Conservation (phyloP, 2,329 filamentous ascomycete species). For the Trichophyton mentagrophytes region DNA sequence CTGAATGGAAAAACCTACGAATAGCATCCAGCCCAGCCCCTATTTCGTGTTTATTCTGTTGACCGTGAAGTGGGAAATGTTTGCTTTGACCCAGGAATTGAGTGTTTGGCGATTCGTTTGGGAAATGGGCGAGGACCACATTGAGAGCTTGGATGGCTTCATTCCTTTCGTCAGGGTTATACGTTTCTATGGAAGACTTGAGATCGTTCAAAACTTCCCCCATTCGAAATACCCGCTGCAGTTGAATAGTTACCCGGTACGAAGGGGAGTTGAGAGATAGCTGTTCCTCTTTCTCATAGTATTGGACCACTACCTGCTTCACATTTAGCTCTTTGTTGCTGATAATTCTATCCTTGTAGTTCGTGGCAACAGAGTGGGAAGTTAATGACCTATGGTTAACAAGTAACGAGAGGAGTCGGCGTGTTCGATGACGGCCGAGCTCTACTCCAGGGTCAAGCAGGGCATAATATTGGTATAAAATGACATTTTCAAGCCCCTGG, state of each 20-base stretch:
- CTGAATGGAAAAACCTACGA: slow-evolving; percentile 51
- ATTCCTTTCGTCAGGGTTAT: slow-evolving; percentile 29
- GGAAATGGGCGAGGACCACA: slow-evolving; percentile 40
- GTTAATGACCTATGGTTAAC: slow-evolving; percentile 21
- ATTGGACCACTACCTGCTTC: slow-evolving; percentile 22
- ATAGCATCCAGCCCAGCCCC: slow-evolving; percentile 43
- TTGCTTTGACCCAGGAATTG: slow-evolving; percentile 25
- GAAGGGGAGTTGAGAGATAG: slow-evolving; percentile 19
- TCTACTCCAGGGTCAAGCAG: slow-evolving; percentile 19
- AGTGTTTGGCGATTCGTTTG: slow-evolving; percentile 31
- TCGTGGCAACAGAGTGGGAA: slow-evolving; percentile 24
- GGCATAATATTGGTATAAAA: slow-evolving; percentile 32
- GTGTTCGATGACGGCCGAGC: slow-evolving; percentile 31
- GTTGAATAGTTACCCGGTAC: not conserved
- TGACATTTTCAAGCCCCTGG: slow-evolving; percentile 17
- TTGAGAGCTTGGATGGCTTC: slow-evolving; percentile 47
- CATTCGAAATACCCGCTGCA: slow-evolving; percentile 9
- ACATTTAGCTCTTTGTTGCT: slow-evolving; percentile 20
- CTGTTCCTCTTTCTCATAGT: slow-evolving; percentile 17
- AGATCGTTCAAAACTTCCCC: slow-evolving; percentile 36
- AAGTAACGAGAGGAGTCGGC: slow-evolving; percentile 38
- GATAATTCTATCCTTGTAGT: slow-evolving; percentile 29
- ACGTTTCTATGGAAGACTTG: slow-evolving; percentile 22
- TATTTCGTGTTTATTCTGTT: slow-evolving; percentile 29
- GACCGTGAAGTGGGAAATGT: slow-evolving; percentile 39